Evolutionary conservation across 768 basidiomycete genomes (phyloP), one percentile per base, ranked within the genome.

Genomic region (Mycena capillaripes): DNA sequence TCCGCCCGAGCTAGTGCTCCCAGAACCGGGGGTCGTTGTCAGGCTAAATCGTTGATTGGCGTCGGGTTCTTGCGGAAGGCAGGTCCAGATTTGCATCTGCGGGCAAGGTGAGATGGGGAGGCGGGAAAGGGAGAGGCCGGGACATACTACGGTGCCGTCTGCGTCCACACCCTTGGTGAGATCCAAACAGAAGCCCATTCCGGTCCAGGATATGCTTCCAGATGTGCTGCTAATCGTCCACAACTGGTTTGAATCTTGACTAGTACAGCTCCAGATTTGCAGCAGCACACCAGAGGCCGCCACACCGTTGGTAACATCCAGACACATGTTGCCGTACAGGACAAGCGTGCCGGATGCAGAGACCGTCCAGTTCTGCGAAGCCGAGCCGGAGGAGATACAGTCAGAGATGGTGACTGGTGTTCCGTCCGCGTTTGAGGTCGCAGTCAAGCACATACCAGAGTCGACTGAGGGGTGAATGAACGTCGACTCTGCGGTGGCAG

Each of bases 61-160:
- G 65, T 68, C 66, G 66, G 56, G 57, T 50, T 1, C 29, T 50
- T 48, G 56, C 16, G 66, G 34, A 21, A 17, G 6, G 66, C 66
- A 68, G 57, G 57, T n/a, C 66, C 66, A 68, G 44, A 68, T 68
- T 68, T 68, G 66, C 66, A 68, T 68, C 66, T 68, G 66, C 55
- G 36, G 38, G 53, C 50, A 46, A 40, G 53, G 63, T 65, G 38
- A 65, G 63, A 65, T 55, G 50, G 50, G 44, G 23, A 52, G 50
- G 48, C 48, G 32, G 32, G 52, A 55, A 40, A 56, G 53, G 36
- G 29, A 56, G 50, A 40, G 53, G 29, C 38, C 21, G 53, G 27
- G 38, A 55, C 63, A 65, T 62, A 62, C 61, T 62, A 62, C 61
- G 46, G 62, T 66, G 36, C 64, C 64, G 25, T 57, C 55, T 48